These are phyloP conservation scores for Cystoderma amianthinum DNA, from an alignment of 768 basidiomycete species.

Conservation along the genomic window DNA sequence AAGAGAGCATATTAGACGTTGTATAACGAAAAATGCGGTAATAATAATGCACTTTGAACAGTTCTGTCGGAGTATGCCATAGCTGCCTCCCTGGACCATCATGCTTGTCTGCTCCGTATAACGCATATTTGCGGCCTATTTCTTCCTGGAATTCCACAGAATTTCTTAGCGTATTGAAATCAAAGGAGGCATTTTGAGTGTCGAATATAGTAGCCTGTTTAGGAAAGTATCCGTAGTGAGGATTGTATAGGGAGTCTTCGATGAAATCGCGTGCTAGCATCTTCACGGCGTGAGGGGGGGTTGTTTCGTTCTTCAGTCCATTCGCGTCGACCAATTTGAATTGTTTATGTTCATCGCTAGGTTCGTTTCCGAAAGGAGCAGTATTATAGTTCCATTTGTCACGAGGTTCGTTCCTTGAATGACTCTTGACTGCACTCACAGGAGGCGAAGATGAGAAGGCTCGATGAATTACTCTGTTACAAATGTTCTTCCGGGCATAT, in stretches of 20 bases:
- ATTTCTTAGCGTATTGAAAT: conserved; percentile 64
- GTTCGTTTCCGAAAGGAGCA: conserved; percentile 48
- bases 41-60: conserved; percentile 80
- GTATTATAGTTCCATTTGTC: conserved; percentile 81
- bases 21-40: conserved; percentile 2
- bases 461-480: conserved; percentile 10
- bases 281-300: conserved; percentile 75
- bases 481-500: conserved; percentile 19
- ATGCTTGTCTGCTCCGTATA: conserved; percentile 54
- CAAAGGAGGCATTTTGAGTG: conserved; percentile 48
- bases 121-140: conserved; percentile 70
- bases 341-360: conserved; percentile 31
- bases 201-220: conserved; percentile 89
- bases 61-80: conserved; percentile 98
- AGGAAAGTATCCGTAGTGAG: conserved; percentile 95
- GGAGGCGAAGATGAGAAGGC: conserved; percentile 13
- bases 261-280: conserved; percentile 97
- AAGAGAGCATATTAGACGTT: conserved; percentile 6
- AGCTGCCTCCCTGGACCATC: conserved; percentile 81
- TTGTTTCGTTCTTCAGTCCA: conserved; percentile 44
- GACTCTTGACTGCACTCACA: not conserved
- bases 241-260: conserved; percentile 95
- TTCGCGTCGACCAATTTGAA: conserved; percentile 62
- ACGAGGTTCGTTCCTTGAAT: conserved; percentile 17
- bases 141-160: conserved; percentile 73